A percentile compares a stretch with the other conserved stretches of the same genome.
phyloP scores from a whole-genome alignment of 768 basidiomycete genomes.

The Xerocomellus amylosporus region DNA sequence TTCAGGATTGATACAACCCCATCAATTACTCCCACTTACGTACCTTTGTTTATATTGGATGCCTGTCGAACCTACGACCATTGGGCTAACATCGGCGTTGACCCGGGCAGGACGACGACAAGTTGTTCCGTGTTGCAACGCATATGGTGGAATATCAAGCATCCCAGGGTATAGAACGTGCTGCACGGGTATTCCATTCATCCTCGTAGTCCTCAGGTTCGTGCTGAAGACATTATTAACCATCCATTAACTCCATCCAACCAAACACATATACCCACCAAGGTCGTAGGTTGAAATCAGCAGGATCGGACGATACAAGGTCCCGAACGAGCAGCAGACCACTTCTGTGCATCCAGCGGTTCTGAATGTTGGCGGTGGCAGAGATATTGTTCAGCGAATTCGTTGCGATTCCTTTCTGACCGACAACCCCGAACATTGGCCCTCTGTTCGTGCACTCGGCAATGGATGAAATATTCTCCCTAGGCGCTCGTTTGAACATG shows the following conservation, averaged over 20 bases:
- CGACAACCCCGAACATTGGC: constrained; percentile 5
- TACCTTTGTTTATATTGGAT: constrained; percentile 7
- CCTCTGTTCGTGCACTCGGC: neutral
- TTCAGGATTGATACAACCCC: neutral
- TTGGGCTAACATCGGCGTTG: neutral
- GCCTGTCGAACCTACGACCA: neutral
- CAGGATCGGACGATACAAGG: constrained; percentile 12
- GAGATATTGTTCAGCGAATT: constrained; percentile 10
- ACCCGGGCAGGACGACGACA: neutral
- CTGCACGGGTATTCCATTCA: neutral
- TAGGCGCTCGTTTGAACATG: constrained; percentile 10
- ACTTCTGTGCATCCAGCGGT: neutral
- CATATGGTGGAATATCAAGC: neutral
- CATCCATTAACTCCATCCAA: neutral
- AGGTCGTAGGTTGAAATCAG: constrained; percentile 16
- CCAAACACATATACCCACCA: constrained; percentile 2
- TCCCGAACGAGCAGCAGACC: constrained; percentile 14
- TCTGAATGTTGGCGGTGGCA: constrained; percentile 11
- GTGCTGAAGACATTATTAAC: neutral
- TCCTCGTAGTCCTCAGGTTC: neutral
- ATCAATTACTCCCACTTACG: constrained; percentile 5
- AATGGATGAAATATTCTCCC: constrained; percentile 5
- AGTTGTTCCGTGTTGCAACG: neutral
- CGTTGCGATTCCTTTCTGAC: constrained; percentile 18
- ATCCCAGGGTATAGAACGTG: constrained; percentile 5